Evolutionary conservation across 176 grass and related monocot species (phyloP).

Genomic region (Poa annua): DNA sequence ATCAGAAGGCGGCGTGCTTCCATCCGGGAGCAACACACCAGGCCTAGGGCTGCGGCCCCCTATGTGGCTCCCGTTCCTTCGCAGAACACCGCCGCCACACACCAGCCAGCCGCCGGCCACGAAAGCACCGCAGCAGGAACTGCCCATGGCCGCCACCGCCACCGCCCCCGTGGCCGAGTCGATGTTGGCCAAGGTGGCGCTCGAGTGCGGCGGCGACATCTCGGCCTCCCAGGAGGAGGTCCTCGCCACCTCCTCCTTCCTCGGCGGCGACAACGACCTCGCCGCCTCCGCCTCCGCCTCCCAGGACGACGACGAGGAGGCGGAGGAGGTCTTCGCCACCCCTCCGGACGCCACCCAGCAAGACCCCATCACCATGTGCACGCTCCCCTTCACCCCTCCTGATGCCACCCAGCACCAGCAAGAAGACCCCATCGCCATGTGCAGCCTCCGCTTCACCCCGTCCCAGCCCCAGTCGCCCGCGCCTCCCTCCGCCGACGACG

Average conservation of each 20-base stretch:
- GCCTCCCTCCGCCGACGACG: not conserved
- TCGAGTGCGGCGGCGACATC: constrained; percentile 37
- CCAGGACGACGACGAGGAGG: not conserved
- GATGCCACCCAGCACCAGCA: constrained; percentile 30
- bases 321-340: constrained; percentile 37
- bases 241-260: constrained; percentile 25
- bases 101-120: not conserved
- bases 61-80: not conserved
- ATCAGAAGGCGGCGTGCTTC: too few species aligned
- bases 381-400: constrained; percentile 29
- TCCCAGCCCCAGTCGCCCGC: not conserved
- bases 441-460: constrained; percentile 36
- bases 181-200: not conserved
- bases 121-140: not conserved
- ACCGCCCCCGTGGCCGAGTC: not conserved
- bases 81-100: not conserved
- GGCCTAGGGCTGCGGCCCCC: too few species aligned
- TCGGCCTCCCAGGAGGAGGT: constrained; percentile 41
- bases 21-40: too few species aligned
- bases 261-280: not conserved
- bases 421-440: constrained; percentile 24
- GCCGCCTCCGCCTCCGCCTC: not conserved
- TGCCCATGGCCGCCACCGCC: not conserved
- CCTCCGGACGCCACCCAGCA: constrained; percentile 25
- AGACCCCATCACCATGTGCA: constrained; percentile 35